Conservation (phyloP, 176 grass and related monocot species). For the Musa acuminata region DNA sequence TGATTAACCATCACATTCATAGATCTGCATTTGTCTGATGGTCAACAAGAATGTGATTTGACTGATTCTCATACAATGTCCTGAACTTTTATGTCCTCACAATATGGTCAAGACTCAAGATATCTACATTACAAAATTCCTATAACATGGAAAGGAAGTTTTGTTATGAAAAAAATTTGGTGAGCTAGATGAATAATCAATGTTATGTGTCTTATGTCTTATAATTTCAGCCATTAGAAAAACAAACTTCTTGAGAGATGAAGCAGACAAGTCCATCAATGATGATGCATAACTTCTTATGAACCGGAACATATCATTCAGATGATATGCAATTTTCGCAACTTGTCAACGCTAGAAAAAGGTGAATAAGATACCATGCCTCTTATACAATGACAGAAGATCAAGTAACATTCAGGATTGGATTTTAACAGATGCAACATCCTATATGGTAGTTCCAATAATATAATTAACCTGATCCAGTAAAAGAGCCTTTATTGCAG, state of each 20-base stretch:
- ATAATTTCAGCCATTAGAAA: neutral
- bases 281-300: neutral
- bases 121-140: neutral
- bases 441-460: slow-evolving; percentile 4
- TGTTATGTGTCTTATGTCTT: neutral
- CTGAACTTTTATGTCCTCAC: too few species aligned
- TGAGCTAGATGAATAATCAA: neutral
- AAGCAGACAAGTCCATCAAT: neutral
- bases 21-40: neutral
- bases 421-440: neutral
- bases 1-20: neutral
- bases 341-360: too few species aligned
- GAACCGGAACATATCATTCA: neutral
- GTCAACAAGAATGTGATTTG: neutral
- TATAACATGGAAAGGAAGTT: neutral
- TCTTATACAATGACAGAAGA: neutral
- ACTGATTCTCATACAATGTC: neutral
- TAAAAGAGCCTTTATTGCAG: slow-evolving; percentile 75
- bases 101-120: neutral
- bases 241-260: neutral
- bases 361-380: neutral
- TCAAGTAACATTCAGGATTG: neutral
- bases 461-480: slow-evolving; percentile 66
- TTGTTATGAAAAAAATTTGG: neutral
- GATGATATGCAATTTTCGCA: too few species aligned